These are phyloP conservation scores for Globisporangium takayamanum DNA, from an alignment of 352 stramenopile species.

Conservation along the genomic window DNA sequence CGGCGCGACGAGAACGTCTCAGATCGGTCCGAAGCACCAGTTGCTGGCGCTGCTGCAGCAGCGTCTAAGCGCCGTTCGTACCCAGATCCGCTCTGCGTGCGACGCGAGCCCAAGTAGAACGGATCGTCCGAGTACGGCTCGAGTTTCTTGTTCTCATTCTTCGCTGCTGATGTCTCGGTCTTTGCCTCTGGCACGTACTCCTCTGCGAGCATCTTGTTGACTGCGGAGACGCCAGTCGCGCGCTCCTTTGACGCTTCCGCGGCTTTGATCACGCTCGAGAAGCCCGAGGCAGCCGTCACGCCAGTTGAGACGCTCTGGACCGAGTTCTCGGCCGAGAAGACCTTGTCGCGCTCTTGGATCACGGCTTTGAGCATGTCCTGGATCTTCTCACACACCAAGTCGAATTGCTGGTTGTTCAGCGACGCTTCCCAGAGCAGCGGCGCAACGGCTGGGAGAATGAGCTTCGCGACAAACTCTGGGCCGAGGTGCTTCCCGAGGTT, in stretches of 20 bases:
- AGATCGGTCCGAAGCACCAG: slow-evolving; percentile 28
- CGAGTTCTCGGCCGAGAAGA: slow-evolving; percentile 62
- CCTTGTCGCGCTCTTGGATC: slow-evolving; percentile 76
- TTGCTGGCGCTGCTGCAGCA: slow-evolving; percentile 17
- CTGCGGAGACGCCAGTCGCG: slow-evolving; percentile 51
- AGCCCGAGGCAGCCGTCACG: slow-evolving; percentile 55
- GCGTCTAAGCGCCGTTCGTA: slow-evolving; percentile 18
- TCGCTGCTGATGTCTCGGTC: slow-evolving; percentile 10
- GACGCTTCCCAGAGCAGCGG: slow-evolving; percentile 75
- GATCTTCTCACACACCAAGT: slow-evolving; percentile 83
- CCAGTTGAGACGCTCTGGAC: slow-evolving; percentile 54
- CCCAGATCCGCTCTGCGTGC: slow-evolving; percentile 34
- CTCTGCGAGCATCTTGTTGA: slow-evolving; percentile 75
- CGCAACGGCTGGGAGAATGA: slow-evolving; percentile 76
- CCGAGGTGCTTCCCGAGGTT: slow-evolving; percentile 85
- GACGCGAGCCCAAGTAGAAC: slow-evolving; percentile 59
- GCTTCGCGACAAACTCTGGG: slow-evolving; percentile 74
- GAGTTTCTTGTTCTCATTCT: slow-evolving; percentile 24
- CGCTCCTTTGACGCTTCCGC: slow-evolving; percentile 60
- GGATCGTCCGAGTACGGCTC: slow-evolving; percentile 77
- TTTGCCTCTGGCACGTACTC: slow-evolving; percentile 65
- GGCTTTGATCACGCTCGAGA: slow-evolving; percentile 58
- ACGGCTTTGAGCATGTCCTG: slow-evolving; percentile 87
- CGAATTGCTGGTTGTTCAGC: slow-evolving; percentile 79
- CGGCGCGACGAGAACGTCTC: slow-evolving; percentile 68